Evolutionary conservation across 2,329 filamentous ascomycete species (phyloP).

Genomic region (Penicillium thymicola): DNA sequence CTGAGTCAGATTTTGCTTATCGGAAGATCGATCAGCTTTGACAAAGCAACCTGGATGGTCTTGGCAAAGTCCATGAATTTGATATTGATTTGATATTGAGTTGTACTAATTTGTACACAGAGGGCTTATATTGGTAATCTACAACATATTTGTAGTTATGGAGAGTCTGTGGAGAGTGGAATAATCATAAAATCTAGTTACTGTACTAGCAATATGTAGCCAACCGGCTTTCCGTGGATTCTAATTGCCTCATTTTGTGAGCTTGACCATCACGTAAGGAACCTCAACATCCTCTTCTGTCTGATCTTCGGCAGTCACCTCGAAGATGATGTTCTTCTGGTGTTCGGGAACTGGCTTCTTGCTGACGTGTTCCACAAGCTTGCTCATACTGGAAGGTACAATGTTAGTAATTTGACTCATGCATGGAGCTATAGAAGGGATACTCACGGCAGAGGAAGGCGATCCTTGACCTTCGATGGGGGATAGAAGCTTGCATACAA

Average conservation of each 20-base stretch:
- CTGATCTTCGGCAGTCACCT: slow-evolving; percentile 87
- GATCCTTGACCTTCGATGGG: slow-evolving; percentile 76
- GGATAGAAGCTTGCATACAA: slow-evolving; percentile 93
- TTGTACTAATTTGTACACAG: slow-evolving; percentile 3
- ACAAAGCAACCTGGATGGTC: slow-evolving; percentile 20
- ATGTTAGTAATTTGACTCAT: slow-evolving; percentile 25
- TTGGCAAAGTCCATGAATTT: background rate
- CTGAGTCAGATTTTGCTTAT: slow-evolving; percentile 25
- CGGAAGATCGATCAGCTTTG: slow-evolving; percentile 24
- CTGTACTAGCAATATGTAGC: slow-evolving; percentile 6
- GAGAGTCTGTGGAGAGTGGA: background rate
- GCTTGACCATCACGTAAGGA: slow-evolving; percentile 89
- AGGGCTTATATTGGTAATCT: slow-evolving; percentile 7
- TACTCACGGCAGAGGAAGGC: slow-evolving; percentile 65
- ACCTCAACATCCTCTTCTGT: slow-evolving; percentile 94
- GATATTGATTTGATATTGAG: background rate
- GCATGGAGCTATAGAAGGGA: slow-evolving; percentile 20
- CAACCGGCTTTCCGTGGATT: background rate
- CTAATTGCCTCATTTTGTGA: slow-evolving; percentile 42
- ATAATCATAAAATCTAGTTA: slow-evolving; percentile 11
- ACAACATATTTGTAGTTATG: background rate
- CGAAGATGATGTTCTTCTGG: slow-evolving; percentile 94
- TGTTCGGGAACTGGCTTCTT: slow-evolving; percentile 89
- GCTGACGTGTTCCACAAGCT: slow-evolving; percentile 82
- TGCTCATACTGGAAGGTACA: slow-evolving; percentile 64